Evolutionary conservation across 2,329 filamentous ascomycete genomes (phyloP).

Genomic region (Botrytis hyacinthi): DNA sequence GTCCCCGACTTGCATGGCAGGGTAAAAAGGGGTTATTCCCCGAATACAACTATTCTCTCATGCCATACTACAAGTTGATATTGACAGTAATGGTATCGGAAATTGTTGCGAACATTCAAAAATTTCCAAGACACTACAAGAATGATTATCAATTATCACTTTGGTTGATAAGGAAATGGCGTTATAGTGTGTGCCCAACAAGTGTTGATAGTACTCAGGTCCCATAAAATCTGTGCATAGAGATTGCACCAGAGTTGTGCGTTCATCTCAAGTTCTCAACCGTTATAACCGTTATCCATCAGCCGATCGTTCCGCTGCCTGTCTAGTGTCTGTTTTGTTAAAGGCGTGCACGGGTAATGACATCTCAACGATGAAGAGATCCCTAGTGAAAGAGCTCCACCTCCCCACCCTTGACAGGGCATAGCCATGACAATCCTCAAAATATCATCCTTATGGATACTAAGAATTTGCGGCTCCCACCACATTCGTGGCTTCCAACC

Average conservation of each 20-base stretch:
- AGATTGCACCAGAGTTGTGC: too few relatives aligned
- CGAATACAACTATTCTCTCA: neutral
- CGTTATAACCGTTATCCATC: neutral
- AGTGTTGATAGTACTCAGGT: neutral
- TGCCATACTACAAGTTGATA: neutral
- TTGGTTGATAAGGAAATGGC: neutral
- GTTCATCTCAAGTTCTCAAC: neutral
- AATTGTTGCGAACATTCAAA: neutral
- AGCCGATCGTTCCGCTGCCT: slow-evolving; percentile 8
- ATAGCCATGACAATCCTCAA: neutral
- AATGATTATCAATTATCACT: neutral
- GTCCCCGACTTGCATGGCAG: neutral
- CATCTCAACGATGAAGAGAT: neutral
- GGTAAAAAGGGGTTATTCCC: neutral
- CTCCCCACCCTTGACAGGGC: neutral
- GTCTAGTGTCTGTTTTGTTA: neutral
- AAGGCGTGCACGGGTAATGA: neutral
- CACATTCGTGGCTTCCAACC: neutral
- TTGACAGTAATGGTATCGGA: neutral
- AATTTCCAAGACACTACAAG: neutral
- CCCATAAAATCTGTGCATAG: neutral
- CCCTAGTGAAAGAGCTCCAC: neutral
- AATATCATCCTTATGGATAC: neutral
- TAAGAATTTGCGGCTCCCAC: neutral
- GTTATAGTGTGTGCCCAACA: neutral